These are phyloP conservation scores for Debaryomyces coudertii DNA, from an alignment of 1,139 yeast genomes.

Conservation along the genomic window DNA sequence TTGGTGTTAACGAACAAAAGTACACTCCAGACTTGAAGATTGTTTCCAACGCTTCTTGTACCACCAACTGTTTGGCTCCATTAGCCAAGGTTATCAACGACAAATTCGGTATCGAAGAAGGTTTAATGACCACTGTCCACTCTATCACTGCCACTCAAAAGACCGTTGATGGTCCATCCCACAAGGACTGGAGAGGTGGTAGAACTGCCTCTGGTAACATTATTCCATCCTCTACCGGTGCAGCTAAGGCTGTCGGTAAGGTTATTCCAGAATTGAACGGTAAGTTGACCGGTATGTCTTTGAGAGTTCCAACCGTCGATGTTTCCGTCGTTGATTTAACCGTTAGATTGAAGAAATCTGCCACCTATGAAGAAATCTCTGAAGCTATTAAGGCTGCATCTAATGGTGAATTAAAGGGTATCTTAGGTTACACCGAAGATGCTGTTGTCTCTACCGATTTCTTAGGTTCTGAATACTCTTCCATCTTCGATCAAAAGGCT, in stretches of 20 bases:
- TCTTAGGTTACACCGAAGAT: slow-evolving; percentile 82
- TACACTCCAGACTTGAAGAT: slow-evolving; percentile 73
- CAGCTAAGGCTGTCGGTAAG: slow-evolving; percentile 92
- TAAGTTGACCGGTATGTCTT: slow-evolving; percentile 85
- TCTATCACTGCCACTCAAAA: slow-evolving; percentile 90
- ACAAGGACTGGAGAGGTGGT: slow-evolving; percentile 96
- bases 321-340: slow-evolving; percentile 65
- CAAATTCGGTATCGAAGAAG: slow-evolving; percentile 80
- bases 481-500: slow-evolving; percentile 83
- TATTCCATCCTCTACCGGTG: slow-evolving; percentile 90
- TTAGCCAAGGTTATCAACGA: slow-evolving; percentile 83
- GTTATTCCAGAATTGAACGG: slow-evolving; percentile 87
- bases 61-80: slow-evolving; percentile 91
- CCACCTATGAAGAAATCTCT: slow-evolving; percentile 77
- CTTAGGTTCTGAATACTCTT: slow-evolving; percentile 76
- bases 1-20: slow-evolving; percentile 77
- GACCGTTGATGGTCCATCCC: slow-evolving; percentile 91
- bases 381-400: slow-evolving; percentile 71
- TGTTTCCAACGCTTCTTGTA: slow-evolving; percentile 86
- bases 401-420: slow-evolving; percentile 71
- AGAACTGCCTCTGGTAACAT: slow-evolving; percentile 90
- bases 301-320: slow-evolving; percentile 87
- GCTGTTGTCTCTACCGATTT: slow-evolving; percentile 86
- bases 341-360: slow-evolving; percentile 63
- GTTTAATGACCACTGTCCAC: slow-evolving; percentile 90